Conservation (phyloP, 2,329 filamentous ascomycete species). For the Fusarium redolens region DNA sequence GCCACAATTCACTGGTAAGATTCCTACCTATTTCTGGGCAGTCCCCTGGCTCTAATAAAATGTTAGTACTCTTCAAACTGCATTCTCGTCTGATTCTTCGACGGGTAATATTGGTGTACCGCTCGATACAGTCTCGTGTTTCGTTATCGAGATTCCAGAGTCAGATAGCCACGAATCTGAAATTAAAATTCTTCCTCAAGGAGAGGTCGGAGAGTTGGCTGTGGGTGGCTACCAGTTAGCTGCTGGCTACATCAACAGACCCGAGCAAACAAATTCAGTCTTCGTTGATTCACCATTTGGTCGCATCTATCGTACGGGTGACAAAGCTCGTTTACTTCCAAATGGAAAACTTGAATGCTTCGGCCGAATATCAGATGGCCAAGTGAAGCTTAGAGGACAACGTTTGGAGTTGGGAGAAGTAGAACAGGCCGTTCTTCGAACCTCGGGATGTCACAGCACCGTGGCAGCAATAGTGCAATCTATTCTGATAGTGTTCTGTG, state of each 20-base stretch:
- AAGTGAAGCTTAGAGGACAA: conserved; percentile 89
- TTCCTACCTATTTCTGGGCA: neutral
- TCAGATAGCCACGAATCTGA: conserved; percentile 35
- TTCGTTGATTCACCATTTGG: conserved; percentile 79
- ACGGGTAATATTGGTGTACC: conserved; percentile 81
- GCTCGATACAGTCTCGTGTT: conserved; percentile 83
- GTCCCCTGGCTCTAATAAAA: neutral
- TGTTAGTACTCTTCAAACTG: conserved; percentile 74
- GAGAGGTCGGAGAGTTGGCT: conserved; percentile 81
- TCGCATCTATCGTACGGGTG: conserved; percentile 83
- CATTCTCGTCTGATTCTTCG: conserved; percentile 66
- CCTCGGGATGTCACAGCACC: conserved; percentile 71
- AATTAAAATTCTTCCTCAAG: conserved; percentile 69
- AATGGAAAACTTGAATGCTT: conserved; percentile 84
- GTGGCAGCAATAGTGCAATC: conserved; percentile 75
- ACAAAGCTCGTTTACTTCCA: conserved; percentile 76
- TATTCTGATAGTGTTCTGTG: conserved; percentile 80
- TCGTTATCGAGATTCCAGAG: conserved; percentile 67
- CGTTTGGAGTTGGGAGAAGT: conserved; percentile 84
- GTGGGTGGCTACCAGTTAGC: conserved; percentile 86
- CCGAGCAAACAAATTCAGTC: conserved; percentile 76
- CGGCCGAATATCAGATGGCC: conserved; percentile 81
- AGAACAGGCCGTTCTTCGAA: conserved; percentile 74
- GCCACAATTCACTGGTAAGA: conserved; percentile 84
- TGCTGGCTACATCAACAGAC: conserved; percentile 82